These are phyloP conservation scores for Stentor coeruleus DNA, from an alignment of 73 alveolate genomes.

Conservation along the genomic window DNA sequence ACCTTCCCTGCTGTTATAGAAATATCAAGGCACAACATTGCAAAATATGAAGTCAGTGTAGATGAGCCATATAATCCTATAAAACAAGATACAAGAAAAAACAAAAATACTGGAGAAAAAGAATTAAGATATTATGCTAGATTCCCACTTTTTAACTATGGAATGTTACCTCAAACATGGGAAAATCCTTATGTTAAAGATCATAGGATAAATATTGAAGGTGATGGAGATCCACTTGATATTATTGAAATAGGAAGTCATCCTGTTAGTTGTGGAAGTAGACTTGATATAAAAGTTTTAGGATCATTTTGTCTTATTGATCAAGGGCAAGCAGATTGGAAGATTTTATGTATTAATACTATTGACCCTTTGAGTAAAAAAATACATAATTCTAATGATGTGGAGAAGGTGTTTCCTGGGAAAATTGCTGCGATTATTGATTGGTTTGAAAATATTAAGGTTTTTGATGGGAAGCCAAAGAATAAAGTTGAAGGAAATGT, in stretches of 20 bases:
- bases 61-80: conserved; percentile 66
- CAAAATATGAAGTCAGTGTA: conserved; percentile 72
- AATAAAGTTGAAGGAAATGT: conserved; percentile 63
- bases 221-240: conserved; percentile 90
- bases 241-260: conserved; percentile 59
- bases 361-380: conserved; percentile 40
- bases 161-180: conserved; percentile 89
- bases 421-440: conserved; percentile 40
- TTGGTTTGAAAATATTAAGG: conserved; percentile 74
- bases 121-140: conserved; percentile 66
- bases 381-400: conserved; percentile 40
- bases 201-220: conserved; percentile 39
- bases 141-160: conserved; percentile 76
- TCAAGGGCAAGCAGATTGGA: conserved; percentile 89
- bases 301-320: conserved; percentile 87
- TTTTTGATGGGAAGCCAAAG: conserved; percentile 78
- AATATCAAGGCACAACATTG: conserved; percentile 40
- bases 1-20: conserved; percentile 32
- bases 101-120: conserved; percentile 53
- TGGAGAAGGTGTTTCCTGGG: conserved; percentile 38
- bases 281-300: conserved; percentile 51
- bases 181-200: conserved; percentile 47
- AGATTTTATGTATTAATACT: conserved; percentile 50
- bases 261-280: conserved; percentile 38
- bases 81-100: conserved; percentile 65